Base-by-base conservation (phyloP, 2,329 filamentous ascomycete species). In the Davidsoniella eucalypti region DNA sequence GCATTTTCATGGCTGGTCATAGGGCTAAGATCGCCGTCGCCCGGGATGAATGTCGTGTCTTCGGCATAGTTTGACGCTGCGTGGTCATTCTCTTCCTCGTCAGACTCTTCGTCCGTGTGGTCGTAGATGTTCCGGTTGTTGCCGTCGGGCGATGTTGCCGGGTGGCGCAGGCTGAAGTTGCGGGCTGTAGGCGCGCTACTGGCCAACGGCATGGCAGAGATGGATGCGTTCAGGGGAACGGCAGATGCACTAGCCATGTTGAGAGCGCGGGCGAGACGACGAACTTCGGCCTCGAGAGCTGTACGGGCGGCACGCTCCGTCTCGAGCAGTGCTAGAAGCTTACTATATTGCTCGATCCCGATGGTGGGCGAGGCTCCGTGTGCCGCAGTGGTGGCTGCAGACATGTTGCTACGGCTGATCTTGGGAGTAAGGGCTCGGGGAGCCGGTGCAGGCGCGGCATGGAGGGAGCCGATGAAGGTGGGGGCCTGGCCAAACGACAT, bases 231-330 rank as follows among this genome's bases (percentile, higher is more conserved):
- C 29, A 58, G 50, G 2, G 67, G 64, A 55, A 65, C 55, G 6
- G 57, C 50, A 8, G 57, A 54, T 4, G 55, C 33, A 9, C 26
- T 37, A 14, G 33, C 49, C 44, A 46, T 36, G 55, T 71, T 69
- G 44, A 78, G 55, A 41, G 69, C 68, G 33, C 71, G 69, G 18
- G 66, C 67, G 5, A 82, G 64, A 40, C 66, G 69, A 51, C 66
- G 70, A 29, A 81, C 73, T 52, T 78, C 69, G 1, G 65, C 63
- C 58, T 80, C 78, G 4, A 82, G 67, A 3, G 68, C 65, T 51
- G 70, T 65, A 4, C 78, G 69, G 4, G 73, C 72, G 1, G 68
- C 67, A 23, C 76, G 73, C 58, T 82, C 78, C 1, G 68, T 66
- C 51, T 77, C 67, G 23, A 81, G 65, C 50, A 80, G 65, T 14